Evolutionary conservation across 129 eudicot species (phyloP), one percentile per base, ranked within the genome.

Genomic region (Escallonia rubra): DNA sequence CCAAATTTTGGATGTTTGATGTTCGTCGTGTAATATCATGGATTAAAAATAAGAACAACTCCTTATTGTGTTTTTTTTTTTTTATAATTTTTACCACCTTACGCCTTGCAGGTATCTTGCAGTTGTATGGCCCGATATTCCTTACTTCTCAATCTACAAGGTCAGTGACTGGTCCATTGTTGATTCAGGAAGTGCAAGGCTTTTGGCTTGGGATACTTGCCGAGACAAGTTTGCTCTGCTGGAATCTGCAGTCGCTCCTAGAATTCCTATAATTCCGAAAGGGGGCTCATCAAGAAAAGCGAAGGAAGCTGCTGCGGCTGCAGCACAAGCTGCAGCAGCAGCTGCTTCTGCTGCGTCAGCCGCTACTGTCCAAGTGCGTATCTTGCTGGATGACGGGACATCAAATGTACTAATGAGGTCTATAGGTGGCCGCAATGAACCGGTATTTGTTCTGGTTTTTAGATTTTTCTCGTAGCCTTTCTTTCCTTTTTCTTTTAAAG

Each of bases 71-170:
- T 43, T 40, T 55, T 63, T 53, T 51, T n/a, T n/a, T n/a, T n/a
- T n/a, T n/a, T n/a, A n/a, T 52, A 3, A 46, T 52, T 65, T 63
- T 10, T 72, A 41, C 42, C 41, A 45, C 53, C 39, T 61, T 34
- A 45, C 44, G 46, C 41, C 16, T 75, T 79, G 87, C 89, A 92
- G 98, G 96, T 93, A 81, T 76, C 71, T 93, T 69, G 81, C 95
- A 61, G 75, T 93, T 69, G 96, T 93, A 48, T 93, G 96, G 99
- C 99, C 99, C 48, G 99, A 93, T 80, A 93, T 93, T 64, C 99
- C 99, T 9, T 93, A 89, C 81, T 93, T 93, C 77, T 86, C 99
- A 56, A 72, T 93, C 73, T 93, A 89, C 87, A 93, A 86, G 82
- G 99, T 89, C 65, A 89, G 99, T 73, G 92, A 93, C 61, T 93